These are phyloP conservation scores for Prunus mume DNA, from an alignment of 306 rosid genomes.

Conservation along the genomic window DNA sequence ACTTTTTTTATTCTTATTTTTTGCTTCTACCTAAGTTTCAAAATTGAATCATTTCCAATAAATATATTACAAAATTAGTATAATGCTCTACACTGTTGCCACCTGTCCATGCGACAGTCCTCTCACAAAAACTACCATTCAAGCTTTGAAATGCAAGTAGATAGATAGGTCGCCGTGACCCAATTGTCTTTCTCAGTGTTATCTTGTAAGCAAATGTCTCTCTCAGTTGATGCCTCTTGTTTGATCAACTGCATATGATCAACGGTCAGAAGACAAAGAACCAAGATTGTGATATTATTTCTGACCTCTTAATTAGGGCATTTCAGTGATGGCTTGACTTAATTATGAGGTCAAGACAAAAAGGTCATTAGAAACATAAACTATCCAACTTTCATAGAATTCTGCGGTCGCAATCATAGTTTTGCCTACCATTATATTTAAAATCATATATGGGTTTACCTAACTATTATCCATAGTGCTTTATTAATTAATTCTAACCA, in stretches of 20 bases:
- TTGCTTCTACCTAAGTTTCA: not conserved
- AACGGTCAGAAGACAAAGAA: not conserved
- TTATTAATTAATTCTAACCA: not conserved
- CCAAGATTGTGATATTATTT: not conserved
- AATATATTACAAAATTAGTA: not conserved
- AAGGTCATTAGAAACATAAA: not conserved
- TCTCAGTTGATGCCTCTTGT: not conserved
- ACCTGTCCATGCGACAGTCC: not conserved
- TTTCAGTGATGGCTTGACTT: too few relatives aligned
- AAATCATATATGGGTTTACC: not conserved
- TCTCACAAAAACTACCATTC: constrained; percentile 8
- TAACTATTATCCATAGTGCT: not conserved
- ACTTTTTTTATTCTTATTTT: not conserved
- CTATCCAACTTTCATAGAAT: not conserved
- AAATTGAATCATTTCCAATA: constrained; percentile 4
- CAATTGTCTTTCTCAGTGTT: constrained; percentile 8
- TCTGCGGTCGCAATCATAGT: not conserved
- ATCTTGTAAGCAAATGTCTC: not conserved
- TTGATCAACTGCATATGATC: not conserved
- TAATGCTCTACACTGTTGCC: not conserved
- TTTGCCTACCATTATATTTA: not conserved
- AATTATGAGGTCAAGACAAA: constrained; percentile 11
- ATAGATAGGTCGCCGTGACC: not conserved
- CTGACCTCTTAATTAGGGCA: not conserved
- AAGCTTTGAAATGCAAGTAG: constrained; percentile 9